These are phyloP conservation scores for Phytopythium delawarense DNA, from an alignment of 352 stramenopile species.

Conservation along the genomic window DNA sequence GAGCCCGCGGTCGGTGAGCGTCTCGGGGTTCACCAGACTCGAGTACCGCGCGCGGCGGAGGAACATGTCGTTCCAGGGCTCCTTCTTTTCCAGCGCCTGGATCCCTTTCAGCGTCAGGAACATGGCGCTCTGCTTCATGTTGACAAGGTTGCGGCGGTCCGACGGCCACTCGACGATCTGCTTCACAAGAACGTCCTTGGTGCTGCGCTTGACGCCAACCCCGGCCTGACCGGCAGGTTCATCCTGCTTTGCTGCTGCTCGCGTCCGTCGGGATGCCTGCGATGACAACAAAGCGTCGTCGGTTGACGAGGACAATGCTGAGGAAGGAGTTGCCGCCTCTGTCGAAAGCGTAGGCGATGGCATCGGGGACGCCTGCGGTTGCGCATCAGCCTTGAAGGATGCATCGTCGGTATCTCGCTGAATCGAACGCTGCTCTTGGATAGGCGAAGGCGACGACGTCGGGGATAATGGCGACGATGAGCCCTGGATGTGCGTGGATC, in stretches of 20 bases:
- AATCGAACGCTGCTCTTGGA: no score
- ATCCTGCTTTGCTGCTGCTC: conserved; percentile 9
- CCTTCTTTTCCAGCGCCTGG: conserved; percentile 17
- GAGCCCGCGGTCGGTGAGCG: conserved; percentile 18
- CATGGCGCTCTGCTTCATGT: conserved; percentile 36
- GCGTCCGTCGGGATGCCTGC: background rate
- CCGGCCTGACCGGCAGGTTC: background rate
- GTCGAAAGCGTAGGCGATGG: background rate
- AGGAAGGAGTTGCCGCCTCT: background rate
- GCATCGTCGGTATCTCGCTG: background rate
- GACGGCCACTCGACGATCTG: conserved; percentile 34
- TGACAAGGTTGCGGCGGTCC: conserved; percentile 34
- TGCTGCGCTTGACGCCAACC: conserved; percentile 3
- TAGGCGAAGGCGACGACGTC: background rate
- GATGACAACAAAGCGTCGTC: background rate
- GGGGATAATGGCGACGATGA: background rate
- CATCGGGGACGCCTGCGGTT: background rate
- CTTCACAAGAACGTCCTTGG: conserved; percentile 13
- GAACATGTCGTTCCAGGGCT: conserved; percentile 43
- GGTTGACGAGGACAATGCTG: background rate
- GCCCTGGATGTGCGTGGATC: background rate
- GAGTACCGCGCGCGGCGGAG: conserved; percentile 21
- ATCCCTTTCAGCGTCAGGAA: conserved; percentile 23
- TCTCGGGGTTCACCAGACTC: conserved; percentile 23
- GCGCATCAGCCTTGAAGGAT: background rate